phyloP scores from a whole-genome alignment of 352 stramenopile genomes.

The Poterioochromonas sp. region DNA sequence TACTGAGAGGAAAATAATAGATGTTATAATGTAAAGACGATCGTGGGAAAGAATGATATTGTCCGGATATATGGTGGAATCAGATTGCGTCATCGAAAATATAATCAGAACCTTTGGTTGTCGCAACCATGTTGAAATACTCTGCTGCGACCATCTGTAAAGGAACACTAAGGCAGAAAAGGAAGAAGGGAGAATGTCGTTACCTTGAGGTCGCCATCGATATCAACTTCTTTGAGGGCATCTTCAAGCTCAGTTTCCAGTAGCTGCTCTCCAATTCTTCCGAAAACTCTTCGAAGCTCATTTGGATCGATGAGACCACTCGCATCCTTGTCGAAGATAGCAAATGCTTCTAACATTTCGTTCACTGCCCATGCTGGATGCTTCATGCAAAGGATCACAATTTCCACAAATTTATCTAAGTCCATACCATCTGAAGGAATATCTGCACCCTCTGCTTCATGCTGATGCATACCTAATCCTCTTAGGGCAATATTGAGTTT shows the following conservation, averaged over 20 bases:
- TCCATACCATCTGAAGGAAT: background rate
- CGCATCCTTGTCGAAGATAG: background rate
- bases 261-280: background rate
- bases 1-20: too few species aligned
- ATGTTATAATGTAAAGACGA: too few species aligned
- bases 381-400: background rate
- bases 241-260: conserved; percentile 3
- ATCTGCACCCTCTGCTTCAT: background rate
- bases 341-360: conserved; percentile 2
- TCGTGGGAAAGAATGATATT: too few species aligned
- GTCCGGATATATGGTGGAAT: background rate
- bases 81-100: conserved; percentile 9
- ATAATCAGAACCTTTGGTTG: background rate
- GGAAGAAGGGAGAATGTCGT: background rate
- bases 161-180: background rate
- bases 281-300: background rate
- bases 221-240: conserved; percentile 4
- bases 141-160: conserved; percentile 6
- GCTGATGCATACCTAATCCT: background rate
- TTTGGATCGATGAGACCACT: background rate
- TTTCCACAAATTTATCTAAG: conserved; percentile 1
- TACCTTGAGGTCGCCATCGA: conserved; percentile 9
- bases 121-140: conserved; percentile 9
- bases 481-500: background rate
- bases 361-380: background rate